Percentiles rank a stretch among this genome's conserved stretches.
phyloP scores from a whole-genome alignment of 768 basidiomycete genomes.

The Holtermanniella nyarrowii region DNA sequence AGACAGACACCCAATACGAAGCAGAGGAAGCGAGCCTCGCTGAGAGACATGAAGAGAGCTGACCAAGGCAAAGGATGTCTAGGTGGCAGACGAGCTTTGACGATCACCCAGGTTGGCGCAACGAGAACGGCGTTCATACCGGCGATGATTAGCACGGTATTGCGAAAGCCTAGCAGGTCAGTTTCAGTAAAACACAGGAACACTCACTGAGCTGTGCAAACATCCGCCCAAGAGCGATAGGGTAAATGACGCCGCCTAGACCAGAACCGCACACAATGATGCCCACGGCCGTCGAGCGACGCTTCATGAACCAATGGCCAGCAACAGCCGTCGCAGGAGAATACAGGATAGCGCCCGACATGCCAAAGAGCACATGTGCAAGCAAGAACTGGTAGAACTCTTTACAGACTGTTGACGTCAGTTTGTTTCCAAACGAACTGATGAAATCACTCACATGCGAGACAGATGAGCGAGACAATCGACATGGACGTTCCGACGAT shows the following conservation, averaged over 20 bases:
- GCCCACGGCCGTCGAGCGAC: constrained; percentile 29
- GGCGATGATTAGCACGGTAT: constrained; percentile 11
- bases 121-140: constrained; percentile 19
- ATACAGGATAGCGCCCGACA: constrained; percentile 26
- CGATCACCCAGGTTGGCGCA: constrained; percentile 20
- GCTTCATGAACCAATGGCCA: constrained; percentile 36
- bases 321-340: constrained; percentile 31
- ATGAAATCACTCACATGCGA: constrained; percentile 28
- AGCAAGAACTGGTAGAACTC: constrained; percentile 37
- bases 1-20: constrained; percentile 11
- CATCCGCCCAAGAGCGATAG: constrained; percentile 28
- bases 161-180: constrained; percentile 5
- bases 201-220: constrained; percentile 24
- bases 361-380: constrained; percentile 30
- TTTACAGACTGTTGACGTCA: constrained; percentile 22
- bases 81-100: constrained; percentile 12
- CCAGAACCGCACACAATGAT: constrained; percentile 34
- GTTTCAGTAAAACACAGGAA: background rate
- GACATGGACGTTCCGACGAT: constrained; percentile 21
- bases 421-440: background rate
- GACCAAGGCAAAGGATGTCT: constrained; percentile 7
- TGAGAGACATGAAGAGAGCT: constrained; percentile 5
- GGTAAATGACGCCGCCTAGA: constrained; percentile 35
- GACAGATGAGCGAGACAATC: constrained; percentile 21
- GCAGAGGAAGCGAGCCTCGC: constrained; percentile 7